Percentiles rank a stretch among this genome's conserved stretches.
Evolutionary conservation across 2,329 filamentous ascomycete species (phyloP).

Genomic region (Aspergillus pseudoglaucus): DNA sequence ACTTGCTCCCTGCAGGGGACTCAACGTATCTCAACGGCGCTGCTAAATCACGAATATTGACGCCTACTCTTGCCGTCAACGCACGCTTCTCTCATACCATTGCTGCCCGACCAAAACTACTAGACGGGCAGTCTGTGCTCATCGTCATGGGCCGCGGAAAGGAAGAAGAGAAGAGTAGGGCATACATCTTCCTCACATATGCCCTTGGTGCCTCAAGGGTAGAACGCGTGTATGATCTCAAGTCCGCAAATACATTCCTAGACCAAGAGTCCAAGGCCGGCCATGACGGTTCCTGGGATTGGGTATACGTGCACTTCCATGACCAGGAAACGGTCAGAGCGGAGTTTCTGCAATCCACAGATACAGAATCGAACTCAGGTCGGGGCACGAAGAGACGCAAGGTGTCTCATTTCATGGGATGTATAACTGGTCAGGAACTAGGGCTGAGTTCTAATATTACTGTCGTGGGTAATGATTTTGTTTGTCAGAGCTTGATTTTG

Average conservation of each 20-base stretch:
- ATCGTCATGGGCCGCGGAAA: slow-evolving; percentile 62
- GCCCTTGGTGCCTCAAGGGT: slow-evolving; percentile 67
- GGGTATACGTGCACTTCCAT: slow-evolving; percentile 70
- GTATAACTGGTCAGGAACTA: slow-evolving; percentile 22
- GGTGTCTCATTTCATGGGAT: slow-evolving; percentile 24
- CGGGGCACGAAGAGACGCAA: slow-evolving; percentile 40
- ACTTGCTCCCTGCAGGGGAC: slow-evolving; percentile 78
- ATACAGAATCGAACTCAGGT: slow-evolving; percentile 12
- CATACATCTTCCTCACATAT: slow-evolving; percentile 73
- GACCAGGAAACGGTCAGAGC: slow-evolving; percentile 48
- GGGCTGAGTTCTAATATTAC: slow-evolving; percentile 47
- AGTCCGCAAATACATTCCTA: slow-evolving; percentile 58
- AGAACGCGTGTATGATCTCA: slow-evolving; percentile 57
- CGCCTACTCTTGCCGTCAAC: slow-evolving; percentile 51
- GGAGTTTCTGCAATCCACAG: slow-evolving; percentile 28
- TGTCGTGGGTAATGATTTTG: slow-evolving; percentile 74
- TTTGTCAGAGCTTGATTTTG: slow-evolving; percentile 87
- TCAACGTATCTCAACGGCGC: slow-evolving; percentile 71
- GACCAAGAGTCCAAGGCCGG: slow-evolving; percentile 43
- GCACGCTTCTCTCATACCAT: slow-evolving; percentile 56
- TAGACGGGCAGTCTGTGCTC: slow-evolving; percentile 61
- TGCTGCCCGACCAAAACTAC: slow-evolving; percentile 53
- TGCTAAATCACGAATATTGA: slow-evolving; percentile 65
- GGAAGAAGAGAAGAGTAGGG: slow-evolving; percentile 58
- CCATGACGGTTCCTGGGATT: slow-evolving; percentile 53